Conservation (phyloP, 495 filamentous ascomycete genomes). For the Daldinia bambusicola region DNA sequence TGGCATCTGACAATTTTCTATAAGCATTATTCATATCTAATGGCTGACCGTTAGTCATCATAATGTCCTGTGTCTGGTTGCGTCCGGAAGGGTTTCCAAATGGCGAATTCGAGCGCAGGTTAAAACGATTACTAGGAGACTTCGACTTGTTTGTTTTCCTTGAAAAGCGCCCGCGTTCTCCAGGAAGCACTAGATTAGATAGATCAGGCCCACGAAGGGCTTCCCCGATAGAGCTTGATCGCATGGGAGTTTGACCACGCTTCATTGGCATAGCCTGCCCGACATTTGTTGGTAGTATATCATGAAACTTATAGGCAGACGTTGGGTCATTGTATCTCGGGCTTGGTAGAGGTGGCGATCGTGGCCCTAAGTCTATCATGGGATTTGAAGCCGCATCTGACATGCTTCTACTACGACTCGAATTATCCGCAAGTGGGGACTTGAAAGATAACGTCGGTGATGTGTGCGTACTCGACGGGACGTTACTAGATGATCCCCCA, state of each 20-base stretch:
- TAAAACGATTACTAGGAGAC: conserved; percentile 66
- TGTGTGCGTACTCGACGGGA: conserved; percentile 50
- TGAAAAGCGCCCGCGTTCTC: conserved; percentile 58
- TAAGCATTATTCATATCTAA: conserved; percentile 69
- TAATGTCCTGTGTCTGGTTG: conserved; percentile 50
- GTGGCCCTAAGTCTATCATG: conserved; percentile 50
- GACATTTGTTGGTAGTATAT: conserved; percentile 59
- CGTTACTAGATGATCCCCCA: conserved; percentile 43
- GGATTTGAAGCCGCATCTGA: conserved; percentile 61
- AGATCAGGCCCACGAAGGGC: conserved; percentile 60
- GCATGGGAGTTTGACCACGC: conserved; percentile 55
- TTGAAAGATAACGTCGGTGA: conserved; percentile 55
- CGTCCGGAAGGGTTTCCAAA: conserved; percentile 55
- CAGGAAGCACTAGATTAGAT: conserved; percentile 54
- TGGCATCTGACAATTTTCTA: conserved; percentile 72
- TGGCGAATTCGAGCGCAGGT: conserved; percentile 70
- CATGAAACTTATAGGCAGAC: conserved; percentile 63
- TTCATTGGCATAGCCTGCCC: conserved; percentile 55
- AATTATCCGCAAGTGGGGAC: conserved; percentile 39
- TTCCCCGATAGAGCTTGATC: conserved; percentile 60
- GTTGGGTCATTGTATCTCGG: conserved; percentile 54
- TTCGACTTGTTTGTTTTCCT: conserved; percentile 69
- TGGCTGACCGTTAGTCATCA: conserved; percentile 62
- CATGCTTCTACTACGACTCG: conserved; percentile 58
- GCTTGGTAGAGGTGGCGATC: conserved; percentile 38